Base-by-base conservation (phyloP, 2,329 filamentous ascomycete species). In the Fusarium protoensiforme region DNA sequence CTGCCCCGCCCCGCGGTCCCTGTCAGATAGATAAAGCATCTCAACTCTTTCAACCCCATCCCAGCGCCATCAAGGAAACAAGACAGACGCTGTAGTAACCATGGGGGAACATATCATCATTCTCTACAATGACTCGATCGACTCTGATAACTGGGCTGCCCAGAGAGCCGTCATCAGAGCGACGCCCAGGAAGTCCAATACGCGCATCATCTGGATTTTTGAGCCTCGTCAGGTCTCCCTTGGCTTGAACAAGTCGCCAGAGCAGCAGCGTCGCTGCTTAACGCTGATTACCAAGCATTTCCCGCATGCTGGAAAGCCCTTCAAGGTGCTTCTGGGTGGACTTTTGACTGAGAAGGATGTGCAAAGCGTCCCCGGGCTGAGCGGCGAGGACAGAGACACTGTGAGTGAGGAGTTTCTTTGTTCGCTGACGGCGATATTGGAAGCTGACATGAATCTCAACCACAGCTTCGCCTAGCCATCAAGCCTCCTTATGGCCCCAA, bases 81-180 rank as follows among this genome's bases (percentile, higher is more conserved):
- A 31, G 27, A 48, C 13, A 43, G 29, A 53, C 54, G 35, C 54
- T 29, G 35, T 22, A 39, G 16, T 39, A 57, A 24, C 43, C 35
- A 75, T 75, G 73, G 68, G 64, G 36, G 66, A 73, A 61, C 60
- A 68, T 35, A 61, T 77, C 53, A 56, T 78, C 48, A 75, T 77
- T 48, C 77, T 72, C 62, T 77, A 76, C 41, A 77, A 77, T 75
- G 75, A 77, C 67, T 74, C 68, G 11, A 77, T 77, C 64, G 75
- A 77, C 61, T 77, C 75, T 61, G 75, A 77, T 33, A 77, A 77
- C 59, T 56, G 69, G 60, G 74, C 75, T 36, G 74, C 75, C 18
- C 75, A 75, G 16, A 65, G 71, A 66, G 75, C 72, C 16, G 58
- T 77, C 57, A 67, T 60, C 57, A 64, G 59, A 46, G 75, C 69